Percentiles rank a stretch among this genome's conserved stretches.
Conservation (phyloP, 768 basidiomycete genomes). For the Mycena capillaripes region DNA sequence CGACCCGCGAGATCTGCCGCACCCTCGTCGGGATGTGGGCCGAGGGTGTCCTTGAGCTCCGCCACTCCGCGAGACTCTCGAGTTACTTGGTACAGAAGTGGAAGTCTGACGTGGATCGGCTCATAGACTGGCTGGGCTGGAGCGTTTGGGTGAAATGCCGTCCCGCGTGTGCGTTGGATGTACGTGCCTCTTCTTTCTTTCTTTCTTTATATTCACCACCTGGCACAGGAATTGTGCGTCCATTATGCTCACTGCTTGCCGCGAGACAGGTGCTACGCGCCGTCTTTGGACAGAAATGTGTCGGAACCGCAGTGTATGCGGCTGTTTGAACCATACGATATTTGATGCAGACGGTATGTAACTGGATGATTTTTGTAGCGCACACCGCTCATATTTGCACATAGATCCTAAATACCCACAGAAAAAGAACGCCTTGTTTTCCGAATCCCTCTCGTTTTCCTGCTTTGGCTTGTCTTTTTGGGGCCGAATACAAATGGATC, state of each 20-base stretch:
- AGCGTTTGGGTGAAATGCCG: constrained; percentile 62
- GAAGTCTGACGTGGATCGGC: constrained; percentile 46
- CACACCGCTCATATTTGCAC: no score
- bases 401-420: no score
- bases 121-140: constrained; percentile 71
- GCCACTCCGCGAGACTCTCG: constrained; percentile 29
- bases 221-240: constrained; percentile 30
- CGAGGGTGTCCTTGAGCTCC: constrained; percentile 45
- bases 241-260: no score
- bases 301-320: constrained; percentile 23
- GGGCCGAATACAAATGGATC: no score
- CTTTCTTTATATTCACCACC: neutral
- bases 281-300: constrained; percentile 26
- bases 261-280: no score
- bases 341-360: no score
- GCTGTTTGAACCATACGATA: constrained; percentile 32
- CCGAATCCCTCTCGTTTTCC: no score
- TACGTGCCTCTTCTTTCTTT: constrained; percentile 38
- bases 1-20: constrained; percentile 60
- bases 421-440: no score
- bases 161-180: constrained; percentile 61
- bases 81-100: no score
- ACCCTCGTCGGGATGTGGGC: constrained; percentile 64
- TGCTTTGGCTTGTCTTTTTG: no score
- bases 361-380: no score